Percentiles rank a stretch among this genome's conserved stretches.
These are phyloP conservation scores for Cladosporium sp. DNA, from an alignment of 2,329 filamentous ascomycete species.

Conservation along the genomic window DNA sequence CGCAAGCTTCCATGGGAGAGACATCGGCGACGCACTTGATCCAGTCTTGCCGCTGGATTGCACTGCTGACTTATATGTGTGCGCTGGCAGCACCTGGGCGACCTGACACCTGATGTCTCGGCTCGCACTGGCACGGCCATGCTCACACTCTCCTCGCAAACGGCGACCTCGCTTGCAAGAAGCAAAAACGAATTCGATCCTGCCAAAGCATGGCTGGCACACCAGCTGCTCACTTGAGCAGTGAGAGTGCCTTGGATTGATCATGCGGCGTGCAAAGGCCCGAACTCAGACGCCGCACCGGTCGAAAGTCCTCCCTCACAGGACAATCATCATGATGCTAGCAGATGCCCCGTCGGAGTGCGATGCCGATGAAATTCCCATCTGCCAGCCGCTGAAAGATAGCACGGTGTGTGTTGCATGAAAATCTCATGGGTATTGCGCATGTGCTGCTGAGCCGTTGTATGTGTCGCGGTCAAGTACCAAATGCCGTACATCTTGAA, in stretches of 20 bases:
- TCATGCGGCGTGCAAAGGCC: background rate
- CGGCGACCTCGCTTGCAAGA: background rate
- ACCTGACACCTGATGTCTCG: constrained; percentile 6
- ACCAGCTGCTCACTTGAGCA: background rate
- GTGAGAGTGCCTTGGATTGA: background rate
- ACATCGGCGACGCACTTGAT: background rate
- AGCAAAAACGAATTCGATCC: background rate
- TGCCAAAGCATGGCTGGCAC: background rate
- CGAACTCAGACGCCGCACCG: background rate
- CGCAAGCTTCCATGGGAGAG: background rate
- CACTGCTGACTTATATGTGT: background rate
- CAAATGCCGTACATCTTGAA: too few species aligned
- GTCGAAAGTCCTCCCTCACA: background rate
- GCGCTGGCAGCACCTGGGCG: constrained; percentile 2
- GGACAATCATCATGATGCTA: constrained; percentile 1
- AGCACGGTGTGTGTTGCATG: background rate
- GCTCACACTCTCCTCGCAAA: background rate
- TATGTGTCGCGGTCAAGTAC: too few species aligned
- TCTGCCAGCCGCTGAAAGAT: background rate
- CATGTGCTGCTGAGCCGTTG: too few species aligned
- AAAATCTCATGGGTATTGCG: too few species aligned
- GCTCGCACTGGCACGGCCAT: background rate
- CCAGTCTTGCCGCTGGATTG: background rate
- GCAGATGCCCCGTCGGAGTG: background rate
- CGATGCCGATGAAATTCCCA: background rate